Conservation (phyloP, 2,329 filamentous ascomycete species). For the Teratosphaeria viscida region DNA sequence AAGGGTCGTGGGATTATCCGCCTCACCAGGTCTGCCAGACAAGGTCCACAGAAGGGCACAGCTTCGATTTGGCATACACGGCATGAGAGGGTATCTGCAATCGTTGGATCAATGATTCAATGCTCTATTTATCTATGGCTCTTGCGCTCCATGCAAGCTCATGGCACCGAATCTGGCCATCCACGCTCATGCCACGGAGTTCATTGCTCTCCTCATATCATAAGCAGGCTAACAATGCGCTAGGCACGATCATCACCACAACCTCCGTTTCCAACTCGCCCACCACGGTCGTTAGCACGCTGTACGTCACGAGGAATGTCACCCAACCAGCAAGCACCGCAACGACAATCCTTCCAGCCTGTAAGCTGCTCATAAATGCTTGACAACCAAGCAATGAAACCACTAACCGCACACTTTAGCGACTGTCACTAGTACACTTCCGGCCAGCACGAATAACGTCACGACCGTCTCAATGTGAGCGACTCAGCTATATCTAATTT, state of each 20-base stretch:
- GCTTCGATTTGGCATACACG: too few species aligned
- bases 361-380: background rate
- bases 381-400: background rate
- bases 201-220: too few species aligned
- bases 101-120: too few species aligned
- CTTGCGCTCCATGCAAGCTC: too few species aligned
- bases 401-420: background rate
- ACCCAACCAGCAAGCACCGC: background rate
- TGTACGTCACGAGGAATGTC: background rate
- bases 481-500: background rate
- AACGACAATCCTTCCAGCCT: background rate
- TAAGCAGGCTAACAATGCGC: background rate
- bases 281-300: background rate
- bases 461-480: background rate
- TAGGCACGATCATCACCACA: background rate
- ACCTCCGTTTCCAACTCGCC: background rate
- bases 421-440: background rate
- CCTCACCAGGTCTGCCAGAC: too few species aligned
- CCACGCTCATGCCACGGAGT: too few species aligned
- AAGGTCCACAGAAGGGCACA: too few species aligned
- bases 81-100: too few species aligned
- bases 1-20: too few species aligned
- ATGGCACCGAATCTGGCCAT: too few species aligned
- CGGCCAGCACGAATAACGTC: background rate
- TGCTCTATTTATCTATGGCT: too few species aligned